These are phyloP conservation scores for Cyberlindnera mississippiensis DNA, from an alignment of 805 yeast species.

Conservation along the genomic window DNA sequence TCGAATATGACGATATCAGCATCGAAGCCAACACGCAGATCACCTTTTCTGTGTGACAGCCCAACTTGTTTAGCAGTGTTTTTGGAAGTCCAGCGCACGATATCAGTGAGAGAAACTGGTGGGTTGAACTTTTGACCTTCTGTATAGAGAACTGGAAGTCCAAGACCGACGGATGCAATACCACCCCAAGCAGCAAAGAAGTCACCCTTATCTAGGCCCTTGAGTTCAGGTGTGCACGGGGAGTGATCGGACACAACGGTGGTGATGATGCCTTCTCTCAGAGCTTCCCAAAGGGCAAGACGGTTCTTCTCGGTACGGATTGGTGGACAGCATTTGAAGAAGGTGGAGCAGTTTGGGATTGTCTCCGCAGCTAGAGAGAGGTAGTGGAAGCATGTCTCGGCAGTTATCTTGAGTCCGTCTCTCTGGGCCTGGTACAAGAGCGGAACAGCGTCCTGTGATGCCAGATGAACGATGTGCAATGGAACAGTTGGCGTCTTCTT, in stretches of 20 bases:
- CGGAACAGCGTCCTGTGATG: slow-evolving; percentile 81
- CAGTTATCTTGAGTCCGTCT: slow-evolving; percentile 60
- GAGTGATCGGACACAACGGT: slow-evolving; percentile 95
- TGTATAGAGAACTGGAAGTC: slow-evolving; percentile 77
- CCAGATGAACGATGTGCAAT: slow-evolving; percentile 86
- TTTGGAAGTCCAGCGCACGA: slow-evolving; percentile 73
- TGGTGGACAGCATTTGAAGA: slow-evolving; percentile 94
- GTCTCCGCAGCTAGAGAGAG: slow-evolving; percentile 72
- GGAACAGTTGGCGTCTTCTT: slow-evolving; percentile 54
- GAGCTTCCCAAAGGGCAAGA: slow-evolving; percentile 71
- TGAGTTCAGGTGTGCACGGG: slow-evolving; percentile 91
- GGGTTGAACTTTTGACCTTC: slow-evolving; percentile 56
- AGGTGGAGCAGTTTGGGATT: slow-evolving; percentile 74
- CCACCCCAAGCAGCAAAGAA: slow-evolving; percentile 97
- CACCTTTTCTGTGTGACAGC: slow-evolving; percentile 66
- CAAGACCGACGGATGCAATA: slow-evolving; percentile 87
- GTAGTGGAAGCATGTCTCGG: slow-evolving; percentile 95
- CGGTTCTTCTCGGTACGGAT: slow-evolving; percentile 75
- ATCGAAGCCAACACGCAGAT: slow-evolving; percentile 68
- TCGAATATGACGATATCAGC: slow-evolving; percentile 89
- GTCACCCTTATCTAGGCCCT: slow-evolving; percentile 78
- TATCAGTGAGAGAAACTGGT: slow-evolving; percentile 53
- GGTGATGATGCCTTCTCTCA: slow-evolving; percentile 59
- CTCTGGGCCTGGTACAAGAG: slow-evolving; percentile 60
- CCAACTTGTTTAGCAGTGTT: slow-evolving; percentile 90